Evolutionary conservation across 2,329 filamentous ascomycete genomes (phyloP).

Genomic region (Fusarium liriodendri): DNA sequence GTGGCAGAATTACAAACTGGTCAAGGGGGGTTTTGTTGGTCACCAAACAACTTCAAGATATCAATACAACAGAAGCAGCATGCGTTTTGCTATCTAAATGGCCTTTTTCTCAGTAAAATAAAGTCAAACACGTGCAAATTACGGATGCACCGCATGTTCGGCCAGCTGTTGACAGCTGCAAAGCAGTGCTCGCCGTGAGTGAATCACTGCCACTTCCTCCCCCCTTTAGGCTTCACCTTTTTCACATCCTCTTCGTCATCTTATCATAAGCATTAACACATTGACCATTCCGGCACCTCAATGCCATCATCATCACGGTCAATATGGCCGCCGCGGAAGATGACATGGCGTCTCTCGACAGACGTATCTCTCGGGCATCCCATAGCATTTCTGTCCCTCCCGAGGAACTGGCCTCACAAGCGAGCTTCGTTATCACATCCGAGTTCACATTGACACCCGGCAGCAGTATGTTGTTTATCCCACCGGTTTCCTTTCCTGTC

Average conservation of each 20-base stretch:
- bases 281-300: neutral
- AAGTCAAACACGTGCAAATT: neutral
- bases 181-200: neutral
- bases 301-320: neutral
- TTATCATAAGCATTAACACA: neutral
- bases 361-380: neutral
- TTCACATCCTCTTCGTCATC: neutral
- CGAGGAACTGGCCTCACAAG: neutral
- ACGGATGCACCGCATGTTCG: neutral
- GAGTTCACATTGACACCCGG: neutral
- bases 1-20: neutral
- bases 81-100: neutral
- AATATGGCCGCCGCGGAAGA: neutral
- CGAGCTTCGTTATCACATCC: neutral
- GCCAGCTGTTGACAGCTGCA: neutral
- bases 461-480: neutral
- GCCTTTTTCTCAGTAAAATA: neutral
- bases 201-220: neutral
- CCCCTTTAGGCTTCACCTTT: neutral
- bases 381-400: neutral
- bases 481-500: neutral
- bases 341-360: neutral
- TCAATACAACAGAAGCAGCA: neutral
- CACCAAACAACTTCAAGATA: neutral
- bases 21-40: neutral